Evolutionary conservation across 768 basidiomycete species (phyloP).

Genomic region (Termitomyces titanicus): DNA sequence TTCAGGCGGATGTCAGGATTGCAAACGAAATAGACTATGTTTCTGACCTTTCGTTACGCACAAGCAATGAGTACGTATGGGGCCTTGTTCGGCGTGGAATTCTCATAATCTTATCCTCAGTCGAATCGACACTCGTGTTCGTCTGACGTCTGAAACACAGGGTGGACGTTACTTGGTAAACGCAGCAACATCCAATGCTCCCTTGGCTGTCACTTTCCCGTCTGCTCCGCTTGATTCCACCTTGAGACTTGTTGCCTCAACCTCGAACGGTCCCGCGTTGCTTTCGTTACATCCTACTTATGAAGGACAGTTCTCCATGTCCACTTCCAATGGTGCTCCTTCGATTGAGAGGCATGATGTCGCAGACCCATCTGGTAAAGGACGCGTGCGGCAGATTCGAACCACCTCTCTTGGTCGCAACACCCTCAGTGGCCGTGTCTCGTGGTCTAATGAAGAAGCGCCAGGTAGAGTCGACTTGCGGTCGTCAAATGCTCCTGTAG

Average conservation of each 20-base stretch:
- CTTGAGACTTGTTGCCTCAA: conserved; percentile 25
- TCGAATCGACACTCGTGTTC: conserved; percentile 25
- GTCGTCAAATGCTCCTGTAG: conserved; percentile 15
- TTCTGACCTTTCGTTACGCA: conserved; percentile 27
- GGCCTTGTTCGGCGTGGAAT: neutral
- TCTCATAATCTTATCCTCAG: conserved; percentile 19
- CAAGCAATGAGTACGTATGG: conserved; percentile 39
- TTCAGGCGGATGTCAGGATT: conserved; percentile 36
- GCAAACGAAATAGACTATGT: conserved; percentile 20
- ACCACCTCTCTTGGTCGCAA: neutral
- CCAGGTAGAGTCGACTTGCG: conserved; percentile 10
- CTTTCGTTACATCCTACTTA: conserved; percentile 31
- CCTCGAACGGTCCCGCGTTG: conserved; percentile 30
- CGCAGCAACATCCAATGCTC: conserved; percentile 30
- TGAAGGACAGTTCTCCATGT: conserved; percentile 31
- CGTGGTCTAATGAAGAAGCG: conserved; percentile 16
- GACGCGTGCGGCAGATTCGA: conserved; percentile 16
- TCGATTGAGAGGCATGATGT: conserved; percentile 5
- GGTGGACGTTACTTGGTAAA: conserved; percentile 31
- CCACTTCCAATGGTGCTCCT: conserved; percentile 14
- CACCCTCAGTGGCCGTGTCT: conserved; percentile 12
- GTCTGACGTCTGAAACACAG: conserved; percentile 26
- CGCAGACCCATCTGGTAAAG: conserved; percentile 21
- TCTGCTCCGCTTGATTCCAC: conserved; percentile 32
- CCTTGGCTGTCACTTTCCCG: conserved; percentile 25